A percentile compares a stretch with the other conserved stretches of the same genome.
phyloP scores from a whole-genome alignment of 1,284 basidiomycete species.

The Microstroma glucosiphilum region DNA sequence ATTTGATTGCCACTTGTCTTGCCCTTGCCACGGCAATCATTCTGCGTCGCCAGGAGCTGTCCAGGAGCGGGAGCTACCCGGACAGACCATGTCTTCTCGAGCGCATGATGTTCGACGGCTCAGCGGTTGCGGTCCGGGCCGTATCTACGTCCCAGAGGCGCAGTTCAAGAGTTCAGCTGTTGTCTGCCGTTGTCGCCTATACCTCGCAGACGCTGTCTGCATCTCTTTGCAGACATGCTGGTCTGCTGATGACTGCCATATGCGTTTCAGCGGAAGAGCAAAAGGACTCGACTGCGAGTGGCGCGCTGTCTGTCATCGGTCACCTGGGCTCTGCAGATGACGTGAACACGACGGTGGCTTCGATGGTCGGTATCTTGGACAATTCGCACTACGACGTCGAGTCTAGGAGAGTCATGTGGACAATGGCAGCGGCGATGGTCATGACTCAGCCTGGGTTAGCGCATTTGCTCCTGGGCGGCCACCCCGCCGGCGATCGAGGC shows the following conservation, averaged over 20 bases:
- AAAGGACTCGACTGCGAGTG: conserved; percentile 13
- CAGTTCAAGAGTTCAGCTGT: conserved; percentile 27
- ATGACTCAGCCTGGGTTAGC: conserved; percentile 82
- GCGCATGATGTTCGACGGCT: conserved; percentile 31
- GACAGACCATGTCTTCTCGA: conserved; percentile 29
- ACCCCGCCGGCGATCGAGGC: conserved; percentile 28
- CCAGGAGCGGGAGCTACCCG: conserved; percentile 14
- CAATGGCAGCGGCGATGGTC: conserved; percentile 71
- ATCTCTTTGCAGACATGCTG: conserved; percentile 30
- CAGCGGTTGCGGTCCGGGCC: conserved; percentile 25
- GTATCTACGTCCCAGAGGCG: conserved; percentile 17
- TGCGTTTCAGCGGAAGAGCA: conserved; percentile 24
- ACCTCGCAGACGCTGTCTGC: conserved; percentile 26
- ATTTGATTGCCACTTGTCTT: conserved; percentile 64
- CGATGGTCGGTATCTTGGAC: conserved; percentile 32
- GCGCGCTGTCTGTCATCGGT: conserved; percentile 27
- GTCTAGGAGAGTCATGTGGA: conserved; percentile 70
- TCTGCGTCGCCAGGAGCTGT: conserved; percentile 21
- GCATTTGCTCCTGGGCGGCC: conserved; percentile 63
- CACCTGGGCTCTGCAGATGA: conserved; percentile 48
- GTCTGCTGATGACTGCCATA: conserved; percentile 31
- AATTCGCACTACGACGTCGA: conserved; percentile 61
- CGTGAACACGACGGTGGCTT: conserved; percentile 31
- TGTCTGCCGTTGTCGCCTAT: conserved; percentile 26
- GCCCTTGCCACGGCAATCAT: conserved; percentile 54